These are phyloP conservation scores for Fusarium nisikadoi DNA, from an alignment of 2,329 filamentous ascomycete species.

Conservation along the genomic window DNA sequence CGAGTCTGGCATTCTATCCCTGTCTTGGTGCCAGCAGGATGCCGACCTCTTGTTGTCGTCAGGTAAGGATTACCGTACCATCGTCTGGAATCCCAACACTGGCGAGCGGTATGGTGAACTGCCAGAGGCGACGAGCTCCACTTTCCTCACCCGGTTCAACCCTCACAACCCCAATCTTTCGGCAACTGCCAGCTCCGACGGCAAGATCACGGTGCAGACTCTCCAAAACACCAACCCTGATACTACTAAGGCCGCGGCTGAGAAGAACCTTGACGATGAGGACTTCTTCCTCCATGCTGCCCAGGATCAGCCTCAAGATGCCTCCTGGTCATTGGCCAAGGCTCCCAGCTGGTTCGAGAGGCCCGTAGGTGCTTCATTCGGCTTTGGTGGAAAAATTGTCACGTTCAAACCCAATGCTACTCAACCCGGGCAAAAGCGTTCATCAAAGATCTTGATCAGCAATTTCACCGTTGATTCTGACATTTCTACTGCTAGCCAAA, in stretches of 20 bases:
- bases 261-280: constrained; percentile 83
- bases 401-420: constrained; percentile 71
- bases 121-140: constrained; percentile 99
- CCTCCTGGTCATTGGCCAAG: constrained; percentile 86
- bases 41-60: constrained; percentile 89
- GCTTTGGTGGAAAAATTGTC: constrained; percentile 93
- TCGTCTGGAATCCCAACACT: constrained; percentile 96
- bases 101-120: constrained; percentile 91
- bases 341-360: constrained; percentile 92
- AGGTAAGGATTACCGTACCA: constrained; percentile 94
- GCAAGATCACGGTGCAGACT: constrained; percentile 93
- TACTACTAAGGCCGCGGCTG: constrained; percentile 72
- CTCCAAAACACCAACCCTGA: constrained; percentile 91
- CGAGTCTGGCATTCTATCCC: constrained; percentile 89
- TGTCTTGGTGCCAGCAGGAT: constrained; percentile 96
- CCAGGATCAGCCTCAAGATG: constrained; percentile 88
- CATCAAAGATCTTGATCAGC: constrained; percentile 84
- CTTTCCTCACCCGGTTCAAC: constrained; percentile 94
- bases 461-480: constrained; percentile 90
- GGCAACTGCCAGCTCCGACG: constrained; percentile 96
- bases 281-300: constrained; percentile 98
- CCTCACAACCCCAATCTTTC: constrained; percentile 91
- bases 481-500: constrained; percentile 84
- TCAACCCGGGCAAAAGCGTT: constrained; percentile 70
- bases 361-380: constrained; percentile 88